Evolutionary conservation across 192 early-diverging fungal species (phyloP).

Genomic region (Backusella circina): DNA sequence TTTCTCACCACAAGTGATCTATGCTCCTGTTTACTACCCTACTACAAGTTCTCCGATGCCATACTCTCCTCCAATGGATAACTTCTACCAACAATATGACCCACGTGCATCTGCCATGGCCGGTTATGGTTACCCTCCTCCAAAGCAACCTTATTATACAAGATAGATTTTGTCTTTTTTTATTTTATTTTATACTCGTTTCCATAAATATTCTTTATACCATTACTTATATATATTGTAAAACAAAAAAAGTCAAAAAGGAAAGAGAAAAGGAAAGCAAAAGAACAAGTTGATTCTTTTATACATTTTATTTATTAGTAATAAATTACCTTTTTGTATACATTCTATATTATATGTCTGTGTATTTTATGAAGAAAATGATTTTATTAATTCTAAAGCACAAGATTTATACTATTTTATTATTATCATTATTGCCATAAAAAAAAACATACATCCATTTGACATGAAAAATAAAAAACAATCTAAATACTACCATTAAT

Average conservation of each 20-base stretch:
- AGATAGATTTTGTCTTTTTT: neutral
- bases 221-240: neutral
- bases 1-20: neutral
- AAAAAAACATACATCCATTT: neutral
- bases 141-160: neutral
- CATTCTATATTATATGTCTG: neutral
- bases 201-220: neutral
- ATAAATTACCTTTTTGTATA: neutral
- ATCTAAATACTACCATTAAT: neutral
- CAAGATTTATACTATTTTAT: neutral
- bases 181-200: neutral
- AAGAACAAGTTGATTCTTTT: neutral
- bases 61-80: neutral
- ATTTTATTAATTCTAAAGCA: neutral
- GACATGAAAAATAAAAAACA: neutral
- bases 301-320: neutral
- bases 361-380: neutral
- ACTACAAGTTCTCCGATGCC: neutral
- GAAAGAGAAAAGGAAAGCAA: neutral
- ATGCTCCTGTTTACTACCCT: neutral
- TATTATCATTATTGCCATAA: neutral
- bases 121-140: neutral
- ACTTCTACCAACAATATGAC: neutral
- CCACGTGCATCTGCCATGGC: neutral
- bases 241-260: neutral